Percentiles rank a stretch among this genome's conserved stretches.
Conservation (phyloP, 2,329 filamentous ascomycete species). For the Aspergillus luchuensis region DNA sequence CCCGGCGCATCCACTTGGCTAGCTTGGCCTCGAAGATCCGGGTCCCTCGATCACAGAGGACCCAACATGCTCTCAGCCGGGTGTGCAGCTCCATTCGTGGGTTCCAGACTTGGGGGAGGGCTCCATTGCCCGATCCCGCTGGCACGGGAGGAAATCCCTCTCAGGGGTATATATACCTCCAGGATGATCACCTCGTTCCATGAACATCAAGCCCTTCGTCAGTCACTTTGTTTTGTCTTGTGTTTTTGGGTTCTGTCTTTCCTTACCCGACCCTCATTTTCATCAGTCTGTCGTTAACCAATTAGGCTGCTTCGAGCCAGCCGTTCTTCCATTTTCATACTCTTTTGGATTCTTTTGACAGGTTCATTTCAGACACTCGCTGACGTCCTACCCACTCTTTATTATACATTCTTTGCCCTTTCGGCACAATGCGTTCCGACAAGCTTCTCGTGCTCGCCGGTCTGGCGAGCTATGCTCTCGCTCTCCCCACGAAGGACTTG, state of each 20-base stretch:
- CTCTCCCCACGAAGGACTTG: conserved; percentile 33
- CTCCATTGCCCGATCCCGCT: conserved; percentile 16
- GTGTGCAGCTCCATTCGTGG: conserved; percentile 16
- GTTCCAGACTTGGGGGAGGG: conserved; percentile 19
- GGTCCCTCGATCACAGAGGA: conserved; percentile 21
- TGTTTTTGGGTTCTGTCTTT: conserved; percentile 20
- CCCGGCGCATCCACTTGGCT: conserved; percentile 23
- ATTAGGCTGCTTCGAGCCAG: conserved; percentile 25
- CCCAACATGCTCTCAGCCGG: conserved; percentile 14
- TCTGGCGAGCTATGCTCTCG: conserved; percentile 36
- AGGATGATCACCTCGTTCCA: conserved; percentile 26
- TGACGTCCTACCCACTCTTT: conserved; percentile 12
- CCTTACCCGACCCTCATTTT: conserved; percentile 26
- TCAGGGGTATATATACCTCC: conserved; percentile 41
- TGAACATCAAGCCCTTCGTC: conserved; percentile 25
- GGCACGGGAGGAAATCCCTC: conserved; percentile 15
- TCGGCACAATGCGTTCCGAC: conserved; percentile 27
- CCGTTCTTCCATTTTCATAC: conserved; percentile 19
- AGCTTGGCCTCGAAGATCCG: conserved; percentile 26
- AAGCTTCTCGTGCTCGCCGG: conserved; percentile 36
- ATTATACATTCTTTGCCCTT: conserved; percentile 24
- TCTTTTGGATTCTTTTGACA: conserved; percentile 16
- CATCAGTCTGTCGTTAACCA: conserved; percentile 38
- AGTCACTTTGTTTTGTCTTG: conserved; percentile 26
- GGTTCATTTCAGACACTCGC: conserved; percentile 15